Percentiles rank a stretch among this genome's conserved stretches.
Conservation (phyloP, 306 rosid genomes). For the Cicer yamashitae region DNA sequence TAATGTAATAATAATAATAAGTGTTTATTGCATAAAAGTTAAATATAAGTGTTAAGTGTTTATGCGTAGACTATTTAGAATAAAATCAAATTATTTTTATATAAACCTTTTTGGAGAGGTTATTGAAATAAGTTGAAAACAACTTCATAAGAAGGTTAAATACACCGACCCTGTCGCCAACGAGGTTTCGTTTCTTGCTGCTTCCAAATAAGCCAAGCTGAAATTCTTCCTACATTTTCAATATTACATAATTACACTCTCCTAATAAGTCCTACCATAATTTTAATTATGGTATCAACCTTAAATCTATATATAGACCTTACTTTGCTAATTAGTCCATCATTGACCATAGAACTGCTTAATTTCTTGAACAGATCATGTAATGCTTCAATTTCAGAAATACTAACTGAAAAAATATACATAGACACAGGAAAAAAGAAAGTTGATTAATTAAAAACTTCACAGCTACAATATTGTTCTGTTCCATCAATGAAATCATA, state of each 20-base stretch:
- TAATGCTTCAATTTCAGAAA: conserved; percentile 55
- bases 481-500: background rate
- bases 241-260: background rate
- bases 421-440: background rate
- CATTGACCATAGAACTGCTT: conserved; percentile 63
- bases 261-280: conserved; percentile 14
- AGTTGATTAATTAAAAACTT: background rate
- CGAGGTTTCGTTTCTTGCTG: conserved; percentile 53
- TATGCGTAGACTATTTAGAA: too few species aligned
- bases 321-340: conserved; percentile 65
- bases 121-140: too few species aligned
- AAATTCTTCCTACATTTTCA: conserved; percentile 61
- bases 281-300: background rate
- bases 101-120: too few species aligned
- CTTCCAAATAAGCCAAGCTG: conserved; percentile 61
- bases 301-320: conserved; percentile 8
- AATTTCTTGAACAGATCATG: conserved; percentile 60
- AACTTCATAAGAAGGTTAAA: too few species aligned
- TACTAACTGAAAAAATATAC: conserved; percentile 45
- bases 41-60: too few species aligned
- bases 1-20: background rate
- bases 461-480: background rate
- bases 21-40: too few species aligned
- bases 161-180: conserved; percentile 56
- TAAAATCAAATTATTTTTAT: too few species aligned